Evolutionary conservation across 2,329 filamentous ascomycete genomes (phyloP), one percentile per base, ranked within the genome.

Genomic region (Graphiopsis chlorocephala): DNA sequence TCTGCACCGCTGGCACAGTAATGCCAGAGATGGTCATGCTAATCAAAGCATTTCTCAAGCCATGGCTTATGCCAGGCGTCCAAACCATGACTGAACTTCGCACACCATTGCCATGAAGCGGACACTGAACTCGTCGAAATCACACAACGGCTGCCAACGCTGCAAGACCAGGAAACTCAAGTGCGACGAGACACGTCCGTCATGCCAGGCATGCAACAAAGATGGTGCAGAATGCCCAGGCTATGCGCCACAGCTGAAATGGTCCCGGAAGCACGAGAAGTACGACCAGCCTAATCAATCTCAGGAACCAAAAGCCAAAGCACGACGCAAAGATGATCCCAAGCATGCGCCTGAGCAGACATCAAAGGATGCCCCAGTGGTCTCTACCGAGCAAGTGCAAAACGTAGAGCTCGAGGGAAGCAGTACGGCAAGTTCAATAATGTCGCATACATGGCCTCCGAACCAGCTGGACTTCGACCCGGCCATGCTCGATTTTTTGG

Each of bases 231-330:
- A 74, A 28, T 83, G 81, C 66, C 80, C 81, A 33, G 81, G 80
- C 6, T 82, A 81, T 59, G 77, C 78, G 68, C 79, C 81, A 70
- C 78, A 77, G 58, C 69, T 82, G 52, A 79, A 80, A 59, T 83
- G 81, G 81, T 81, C 78, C 11, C 79, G 78, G 55, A 83, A 82
- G 68, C 80, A 82, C 70, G 80, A 82, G 68, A 75, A 80, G n/a
- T 76, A 78, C 61, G 75, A 76, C 42, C 74, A 78, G 14, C 69
- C 64, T 29, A 63, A 50, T 25, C n/a, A 20, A 6, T 17, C 48
- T 8, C 48, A 62, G 31, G 60, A 62, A 31, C 60, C 47, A 4
- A 62, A 62, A 45, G 15, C 48, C 10, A 62, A 62, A 45, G 23
- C 48, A 42, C 33, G 60, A 45, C 60, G 60, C 23, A 62, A 55